Evolutionary conservation across 2,329 filamentous ascomycete species (phyloP), one percentile per base, ranked within the genome.

Genomic region (Alternaria tenuissima): DNA sequence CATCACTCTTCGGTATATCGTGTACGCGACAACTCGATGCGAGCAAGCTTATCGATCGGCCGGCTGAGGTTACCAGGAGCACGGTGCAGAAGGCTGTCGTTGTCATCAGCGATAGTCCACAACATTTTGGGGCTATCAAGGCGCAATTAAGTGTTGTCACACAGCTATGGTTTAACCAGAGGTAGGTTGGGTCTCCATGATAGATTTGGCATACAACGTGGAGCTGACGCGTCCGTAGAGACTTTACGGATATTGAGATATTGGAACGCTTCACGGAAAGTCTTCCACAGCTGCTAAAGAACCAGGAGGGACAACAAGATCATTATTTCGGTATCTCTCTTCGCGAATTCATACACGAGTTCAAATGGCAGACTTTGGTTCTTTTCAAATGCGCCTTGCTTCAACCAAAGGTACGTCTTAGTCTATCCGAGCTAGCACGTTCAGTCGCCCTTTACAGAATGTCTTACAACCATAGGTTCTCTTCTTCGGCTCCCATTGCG

Each of bases 71-170:
- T 52, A 99, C 95, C n/a, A 87, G 95, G 63, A 97, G 93, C 61
- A 97, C 95, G 1, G 95, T 99, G 42, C 95, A 99, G 78, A 99
- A 99, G 82, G 95, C 94, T 14, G 93, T 99, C 4, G 94, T 99
- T 46, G 93, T 97, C 56, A 93, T 99, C 69, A 93, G 92, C 55
- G 92, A 97, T 79, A 93, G 88, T 64, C 95, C 95, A 8, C 91
- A 95, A 74, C 89, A 89, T 72, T 96, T 99, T 78, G 94, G 93
- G 57, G 91, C 95, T 81, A 82, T 99, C 76, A 89, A 94, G 71
- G 92, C 98, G 80, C 90, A 95, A 67, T 82, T 99, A 65, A 91
- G 91, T 49, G 89, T 97, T 32, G 94, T 99, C 16, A 97, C 94
- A 4, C 91, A 89, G 70, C 94, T 94, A 24, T 99, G 95, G 95